These are phyloP conservation scores for Chimonanthus praecox DNA, from an alignment of 164 flowering plant genomes.

Conservation along the genomic window DNA sequence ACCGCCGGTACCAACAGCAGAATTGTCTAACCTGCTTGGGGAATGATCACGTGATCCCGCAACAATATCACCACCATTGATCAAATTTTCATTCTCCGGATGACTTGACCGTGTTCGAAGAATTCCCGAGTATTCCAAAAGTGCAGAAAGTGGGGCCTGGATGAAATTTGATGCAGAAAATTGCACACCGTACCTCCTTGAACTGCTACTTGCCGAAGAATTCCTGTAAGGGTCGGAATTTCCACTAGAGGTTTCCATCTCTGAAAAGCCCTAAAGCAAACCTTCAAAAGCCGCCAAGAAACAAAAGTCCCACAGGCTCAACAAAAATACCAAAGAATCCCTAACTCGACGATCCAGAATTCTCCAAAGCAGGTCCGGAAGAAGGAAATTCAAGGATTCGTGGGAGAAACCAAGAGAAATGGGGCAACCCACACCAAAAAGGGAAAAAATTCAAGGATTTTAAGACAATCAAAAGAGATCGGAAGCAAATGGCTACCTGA, in stretches of 20 bases:
- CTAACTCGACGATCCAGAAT: background rate
- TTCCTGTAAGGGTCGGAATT: constrained; percentile 46
- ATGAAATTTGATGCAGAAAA: constrained; percentile 67
- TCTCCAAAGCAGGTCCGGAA: background rate
- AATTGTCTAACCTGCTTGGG: constrained; percentile 27
- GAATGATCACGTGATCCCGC: constrained; percentile 18
- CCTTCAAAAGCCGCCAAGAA: background rate
- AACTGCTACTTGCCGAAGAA: constrained; percentile 22
- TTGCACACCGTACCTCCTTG: constrained; percentile 53
- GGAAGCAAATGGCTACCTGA: background rate
- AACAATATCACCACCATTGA: constrained; percentile 14
- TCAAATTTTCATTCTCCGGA: constrained; percentile 47
- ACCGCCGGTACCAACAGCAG: constrained; percentile 21
- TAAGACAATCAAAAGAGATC: background rate
- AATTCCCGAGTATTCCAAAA: constrained; percentile 83
- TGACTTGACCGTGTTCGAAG: constrained; percentile 48
- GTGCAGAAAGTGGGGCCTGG: constrained; percentile 71
- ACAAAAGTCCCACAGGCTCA: background rate
- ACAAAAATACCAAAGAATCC: background rate
- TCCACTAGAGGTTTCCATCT: constrained; percentile 57
- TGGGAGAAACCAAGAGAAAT: background rate
- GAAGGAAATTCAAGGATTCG: background rate
- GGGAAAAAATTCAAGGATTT: too few relatives aligned
- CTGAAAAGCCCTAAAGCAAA: constrained; percentile 23
- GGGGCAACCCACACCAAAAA: background rate